A percentile compares a stretch with the other conserved stretches of the same genome.
Conservation (phyloP, 2,329 filamentous ascomycete species). For the Penicillium brevicompactum region DNA sequence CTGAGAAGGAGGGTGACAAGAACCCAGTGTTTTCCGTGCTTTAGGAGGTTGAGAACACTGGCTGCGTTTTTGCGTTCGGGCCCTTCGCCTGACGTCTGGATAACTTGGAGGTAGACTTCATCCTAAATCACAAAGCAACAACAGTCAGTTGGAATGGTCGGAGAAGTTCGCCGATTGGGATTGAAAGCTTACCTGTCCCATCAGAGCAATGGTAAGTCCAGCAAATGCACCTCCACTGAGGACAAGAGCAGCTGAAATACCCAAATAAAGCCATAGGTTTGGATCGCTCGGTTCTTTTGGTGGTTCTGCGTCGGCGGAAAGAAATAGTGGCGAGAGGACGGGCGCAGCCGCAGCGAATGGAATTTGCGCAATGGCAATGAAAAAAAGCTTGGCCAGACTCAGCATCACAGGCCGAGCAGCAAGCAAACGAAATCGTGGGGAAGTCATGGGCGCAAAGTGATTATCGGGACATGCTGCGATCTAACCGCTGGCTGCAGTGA, state of each 20-base stretch:
- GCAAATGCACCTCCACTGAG: slow-evolving; percentile 91
- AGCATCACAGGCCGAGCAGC: slow-evolving; percentile 42
- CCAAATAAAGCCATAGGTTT: slow-evolving; percentile 77
- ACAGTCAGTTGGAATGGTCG: background rate
- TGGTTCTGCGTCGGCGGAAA: slow-evolving; percentile 37
- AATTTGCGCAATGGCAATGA: slow-evolving; percentile 40
- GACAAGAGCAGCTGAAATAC: slow-evolving; percentile 77
- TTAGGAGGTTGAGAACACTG: slow-evolving; percentile 76
- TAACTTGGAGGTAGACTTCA: slow-evolving; percentile 95
- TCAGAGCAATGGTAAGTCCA: slow-evolving; percentile 72
- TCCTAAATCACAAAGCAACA: slow-evolving; percentile 54
- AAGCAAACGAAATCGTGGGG: slow-evolving; percentile 33
- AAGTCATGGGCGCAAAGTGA: slow-evolving; percentile 25
- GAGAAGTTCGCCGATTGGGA: slow-evolving; percentile 28
- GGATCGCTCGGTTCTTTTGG: slow-evolving; percentile 60
- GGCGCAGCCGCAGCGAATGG: slow-evolving; percentile 45
- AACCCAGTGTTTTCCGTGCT: slow-evolving; percentile 96
- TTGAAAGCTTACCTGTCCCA: slow-evolving; percentile 54
- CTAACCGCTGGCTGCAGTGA: background rate
- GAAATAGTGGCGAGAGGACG: slow-evolving; percentile 21
- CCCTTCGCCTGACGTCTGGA: slow-evolving; percentile 80
- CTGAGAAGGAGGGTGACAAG: slow-evolving; percentile 89
- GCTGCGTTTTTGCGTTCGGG: slow-evolving; percentile 84
- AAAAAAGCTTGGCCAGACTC: slow-evolving; percentile 44
- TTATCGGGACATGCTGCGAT: slow-evolving; percentile 4